These are phyloP conservation scores for Candida smagusa DNA, from an alignment of 1,139 yeast genomes.

Conservation along the genomic window DNA sequence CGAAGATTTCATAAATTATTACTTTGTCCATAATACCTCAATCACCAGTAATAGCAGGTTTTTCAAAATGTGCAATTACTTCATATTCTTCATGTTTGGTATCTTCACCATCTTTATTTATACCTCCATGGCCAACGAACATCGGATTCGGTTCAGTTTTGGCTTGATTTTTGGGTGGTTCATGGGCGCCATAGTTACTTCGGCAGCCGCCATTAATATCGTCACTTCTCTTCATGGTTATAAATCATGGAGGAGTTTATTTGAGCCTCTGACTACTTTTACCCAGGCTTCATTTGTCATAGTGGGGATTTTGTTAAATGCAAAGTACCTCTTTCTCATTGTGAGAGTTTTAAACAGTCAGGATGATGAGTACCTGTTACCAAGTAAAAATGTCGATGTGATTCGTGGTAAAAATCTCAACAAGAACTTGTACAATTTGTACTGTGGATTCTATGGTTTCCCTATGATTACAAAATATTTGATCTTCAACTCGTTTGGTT, in stretches of 20 bases:
- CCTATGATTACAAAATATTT: slow-evolving; percentile 22
- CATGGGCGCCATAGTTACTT: slow-evolving; percentile 47
- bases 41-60: slow-evolving; percentile 10
- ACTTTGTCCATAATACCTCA: slow-evolving; percentile 16
- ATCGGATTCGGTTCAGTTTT: slow-evolving; percentile 53
- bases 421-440: slow-evolving; percentile 26
- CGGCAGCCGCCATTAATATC: slow-evolving; percentile 49
- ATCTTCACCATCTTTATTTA: slow-evolving; percentile 22
- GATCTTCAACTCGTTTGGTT: slow-evolving; percentile 13
- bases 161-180: slow-evolving; percentile 64
- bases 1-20: slow-evolving; percentile 21
- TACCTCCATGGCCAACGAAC: slow-evolving; percentile 51
- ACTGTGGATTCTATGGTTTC: slow-evolving; percentile 16
- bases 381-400: slow-evolving; percentile 8
- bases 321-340: slow-evolving; percentile 29
- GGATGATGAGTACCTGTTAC: slow-evolving; percentile 15
- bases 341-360: slow-evolving; percentile 17
- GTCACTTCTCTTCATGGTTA: slow-evolving; percentile 16
- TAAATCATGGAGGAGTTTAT: slow-evolving; percentile 26
- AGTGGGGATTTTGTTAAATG: slow-evolving; percentile 27
- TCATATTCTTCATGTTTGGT: slow-evolving; percentile 10
- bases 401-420: slow-evolving; percentile 15
- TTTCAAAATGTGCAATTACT: slow-evolving; percentile 7
- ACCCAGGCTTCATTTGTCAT: slow-evolving; percentile 25
- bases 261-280: slow-evolving; percentile 30